A percentile compares a stretch with the other conserved stretches of the same genome.
These are phyloP conservation scores for Aspergillus wentii DNA, from an alignment of 495 filamentous ascomycete genomes.

Conservation along the genomic window DNA sequence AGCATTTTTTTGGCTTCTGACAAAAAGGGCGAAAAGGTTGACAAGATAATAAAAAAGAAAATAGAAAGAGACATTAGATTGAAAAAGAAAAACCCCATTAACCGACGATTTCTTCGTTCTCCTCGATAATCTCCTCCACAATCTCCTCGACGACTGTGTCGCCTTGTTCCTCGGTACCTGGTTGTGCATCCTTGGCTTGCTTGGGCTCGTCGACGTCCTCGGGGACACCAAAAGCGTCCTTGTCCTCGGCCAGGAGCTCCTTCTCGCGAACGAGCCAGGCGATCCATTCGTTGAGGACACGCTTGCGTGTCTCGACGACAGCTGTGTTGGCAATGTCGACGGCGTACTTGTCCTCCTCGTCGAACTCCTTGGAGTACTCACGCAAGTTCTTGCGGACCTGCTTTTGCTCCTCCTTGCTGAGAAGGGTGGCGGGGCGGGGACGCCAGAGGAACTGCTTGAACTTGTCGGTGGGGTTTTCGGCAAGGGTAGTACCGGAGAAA, in stretches of 20 bases:
- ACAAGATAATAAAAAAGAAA: conserved; percentile 15
- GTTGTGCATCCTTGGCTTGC: conserved; percentile 42
- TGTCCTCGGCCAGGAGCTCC: conserved; percentile 68
- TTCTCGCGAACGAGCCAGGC: conserved; percentile 75
- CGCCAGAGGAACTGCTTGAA: conserved; percentile 98
- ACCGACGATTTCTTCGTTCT: conserved; percentile 75
- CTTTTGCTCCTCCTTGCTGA: conserved; percentile 94
- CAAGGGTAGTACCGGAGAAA: conserved; percentile 83
- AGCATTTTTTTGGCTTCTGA: conserved; percentile 5
- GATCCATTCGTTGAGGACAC: conserved; percentile 82
- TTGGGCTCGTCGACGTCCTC: conserved; percentile 55
- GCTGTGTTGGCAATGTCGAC: conserved; percentile 89
- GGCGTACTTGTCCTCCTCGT: conserved; percentile 88
- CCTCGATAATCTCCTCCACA: conserved; percentile 91
- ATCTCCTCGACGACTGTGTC: conserved; percentile 79
- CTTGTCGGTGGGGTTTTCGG: conserved; percentile 89
- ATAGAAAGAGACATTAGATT: conserved; percentile 38
- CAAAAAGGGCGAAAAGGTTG: conserved; percentile 9
- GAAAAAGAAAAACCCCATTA: conserved; percentile 26
- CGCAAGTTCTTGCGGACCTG: conserved; percentile 95
- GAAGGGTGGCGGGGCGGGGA: conserved; percentile 80
- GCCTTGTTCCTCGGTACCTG: conserved; percentile 52
- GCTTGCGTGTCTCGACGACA: conserved; percentile 81
- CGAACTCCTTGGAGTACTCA: conserved; percentile 91
- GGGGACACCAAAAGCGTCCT: conserved; percentile 60